Base-by-base conservation (phyloP, 805 yeast genomes). In the Schwanniomyces pseudopolymorphus region DNA sequence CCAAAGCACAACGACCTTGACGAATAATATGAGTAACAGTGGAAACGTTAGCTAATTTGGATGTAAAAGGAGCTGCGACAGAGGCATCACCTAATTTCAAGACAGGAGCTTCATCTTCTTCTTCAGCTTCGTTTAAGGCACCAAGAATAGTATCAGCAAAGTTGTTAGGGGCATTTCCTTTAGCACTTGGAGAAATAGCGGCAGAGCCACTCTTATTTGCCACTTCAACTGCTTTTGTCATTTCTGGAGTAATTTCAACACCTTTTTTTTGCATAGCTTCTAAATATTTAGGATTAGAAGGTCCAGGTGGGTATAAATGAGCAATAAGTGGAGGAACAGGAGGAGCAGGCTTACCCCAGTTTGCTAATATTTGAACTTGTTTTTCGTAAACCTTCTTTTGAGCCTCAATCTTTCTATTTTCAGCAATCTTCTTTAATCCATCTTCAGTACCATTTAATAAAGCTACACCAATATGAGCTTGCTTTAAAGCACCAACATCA, bases 391-490 rank as follows among this genome's bases (percentile, higher is more conserved):
- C 78, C 52, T 74, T 79, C 64, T 79, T 76, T 58, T 78, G 64
- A 37, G 81, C 77, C 47, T 85, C 89, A 49, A 82, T 74, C 58
- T 79, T 85, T 60, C 86, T 82, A 66, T 82, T 80, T 53, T 92
- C 97, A 44, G 86, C 89, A 48, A 91, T 80, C 69, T 90, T 89
- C 70, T 87, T 87, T 82, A 94, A 76, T 40, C 96, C 87, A 44
- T 89, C 97, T 62, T 88, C 96, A 46, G 99, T 91, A 70, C 98
- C 99, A 61, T 94, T 94, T 65, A 94, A 78, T 57, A 94, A 75
- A n/a, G 99, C 99, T 64, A 94, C 88, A 75, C 99, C 99, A 61
- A 94, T 86, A 62, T 94, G 96, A 2, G 99, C 98, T 74, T 94
- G 98, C 68, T 94, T 94, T 70, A 94, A 80, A 45, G 99, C 99